A percentile compares a stretch with the other conserved stretches of the same genome.
These are phyloP conservation scores for Boletus huronensis DNA, from an alignment of 768 basidiomycete species.

Conservation along the genomic window DNA sequence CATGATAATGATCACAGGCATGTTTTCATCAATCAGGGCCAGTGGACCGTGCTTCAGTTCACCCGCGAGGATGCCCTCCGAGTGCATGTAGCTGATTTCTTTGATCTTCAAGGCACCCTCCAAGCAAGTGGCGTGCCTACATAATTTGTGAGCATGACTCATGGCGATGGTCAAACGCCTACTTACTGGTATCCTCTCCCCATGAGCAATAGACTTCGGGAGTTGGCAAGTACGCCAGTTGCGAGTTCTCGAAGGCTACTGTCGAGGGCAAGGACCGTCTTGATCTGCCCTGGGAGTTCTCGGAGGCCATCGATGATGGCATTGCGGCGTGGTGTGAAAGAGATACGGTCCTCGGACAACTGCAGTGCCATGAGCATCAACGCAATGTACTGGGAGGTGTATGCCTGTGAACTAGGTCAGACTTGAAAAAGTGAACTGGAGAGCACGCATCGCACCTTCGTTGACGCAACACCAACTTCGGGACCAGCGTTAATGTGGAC, in stretches of 20 bases:
- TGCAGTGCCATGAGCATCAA: constrained; percentile 98
- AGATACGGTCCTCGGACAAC: constrained; percentile 95
- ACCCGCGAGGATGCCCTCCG: constrained; percentile 86
- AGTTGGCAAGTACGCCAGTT: constrained; percentile 65
- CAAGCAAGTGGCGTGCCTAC: constrained; percentile 88
- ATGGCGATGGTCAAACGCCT: not conserved
- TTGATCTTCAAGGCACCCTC: constrained; percentile 99
- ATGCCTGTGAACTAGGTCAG: constrained; percentile 54
- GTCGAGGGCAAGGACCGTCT: constrained; percentile 80
- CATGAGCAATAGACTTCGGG: constrained; percentile 92
- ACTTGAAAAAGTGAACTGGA: not conserved
- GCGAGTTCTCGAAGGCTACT: constrained; percentile 76
- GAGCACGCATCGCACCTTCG: constrained; percentile 56
- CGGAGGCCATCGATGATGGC: constrained; percentile 93
- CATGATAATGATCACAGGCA: constrained; percentile 99
- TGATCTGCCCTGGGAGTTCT: constrained; percentile 86
- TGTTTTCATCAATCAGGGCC: constrained; percentile 96
- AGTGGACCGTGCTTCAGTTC: constrained; percentile 99
- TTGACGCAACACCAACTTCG: constrained; percentile 98
- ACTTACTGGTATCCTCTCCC: constrained; percentile 94
- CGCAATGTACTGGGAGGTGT: constrained; percentile 98
- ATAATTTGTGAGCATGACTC: not conserved
- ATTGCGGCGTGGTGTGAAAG: constrained; percentile 83
- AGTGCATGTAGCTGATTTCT: constrained; percentile 83
- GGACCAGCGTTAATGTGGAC: constrained; percentile 99